phyloP scores from a whole-genome alignment of 306 rosid species.

The Luffa acutangula region DNA sequence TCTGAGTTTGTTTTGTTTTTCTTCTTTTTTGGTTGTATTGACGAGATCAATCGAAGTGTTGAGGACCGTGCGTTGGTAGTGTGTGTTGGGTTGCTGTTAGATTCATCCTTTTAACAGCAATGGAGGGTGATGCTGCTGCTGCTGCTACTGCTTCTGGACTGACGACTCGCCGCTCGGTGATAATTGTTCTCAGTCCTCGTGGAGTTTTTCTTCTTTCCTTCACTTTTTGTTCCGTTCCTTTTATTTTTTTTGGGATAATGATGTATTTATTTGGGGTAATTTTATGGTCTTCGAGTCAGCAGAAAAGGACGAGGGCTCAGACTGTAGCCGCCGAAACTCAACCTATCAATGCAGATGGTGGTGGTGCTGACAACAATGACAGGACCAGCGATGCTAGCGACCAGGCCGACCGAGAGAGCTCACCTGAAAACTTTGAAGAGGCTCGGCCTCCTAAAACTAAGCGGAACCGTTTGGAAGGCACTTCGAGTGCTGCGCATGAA shows the following conservation, averaged over 20 bases:
- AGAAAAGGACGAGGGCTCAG: conserved; percentile 66
- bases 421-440: conserved; percentile 62
- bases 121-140: conserved; percentile 52
- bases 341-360: conserved; percentile 18
- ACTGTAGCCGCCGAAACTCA: conserved; percentile 21
- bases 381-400: conserved; percentile 34
- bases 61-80: conserved; percentile 25
- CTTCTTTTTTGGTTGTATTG: conserved; percentile 15
- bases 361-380: conserved; percentile 25
- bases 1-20: conserved; percentile 11
- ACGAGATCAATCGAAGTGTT: conserved; percentile 24
- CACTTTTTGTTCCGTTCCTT: too few relatives aligned
- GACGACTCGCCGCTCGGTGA: conserved; percentile 47
- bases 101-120: not conserved
- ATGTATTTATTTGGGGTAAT: conserved; percentile 14
- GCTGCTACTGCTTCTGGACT: conserved; percentile 43
- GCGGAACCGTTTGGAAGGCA: conserved; percentile 51
- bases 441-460: conserved; percentile 36
- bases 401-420: conserved; percentile 53
- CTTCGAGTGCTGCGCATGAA: conserved; percentile 25
- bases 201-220: not conserved
- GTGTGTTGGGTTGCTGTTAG: conserved; percentile 13
- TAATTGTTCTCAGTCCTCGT: conserved; percentile 2
- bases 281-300: conserved; percentile 25
- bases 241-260: not conserved